A percentile compares a stretch with the other conserved stretches of the same genome.
Conservation (phyloP, 2,329 filamentous ascomycete genomes). For the Trichoderma sp. region DNA sequence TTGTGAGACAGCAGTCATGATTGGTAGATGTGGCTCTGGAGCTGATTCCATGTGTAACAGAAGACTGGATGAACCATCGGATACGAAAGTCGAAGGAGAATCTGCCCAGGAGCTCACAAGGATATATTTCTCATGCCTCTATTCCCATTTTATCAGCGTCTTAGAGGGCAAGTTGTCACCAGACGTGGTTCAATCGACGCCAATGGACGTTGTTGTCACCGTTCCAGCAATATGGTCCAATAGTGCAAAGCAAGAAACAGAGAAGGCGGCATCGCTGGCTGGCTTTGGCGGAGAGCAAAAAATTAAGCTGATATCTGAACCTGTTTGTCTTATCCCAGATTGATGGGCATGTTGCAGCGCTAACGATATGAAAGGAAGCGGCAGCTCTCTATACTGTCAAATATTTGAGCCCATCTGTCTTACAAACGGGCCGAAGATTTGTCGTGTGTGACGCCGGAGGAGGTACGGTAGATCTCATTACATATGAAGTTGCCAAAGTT, state of each 20-base stretch:
- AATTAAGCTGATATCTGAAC: conserved; percentile 53
- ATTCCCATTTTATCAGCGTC: conserved; percentile 50
- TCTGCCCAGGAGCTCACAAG: conserved; percentile 41
- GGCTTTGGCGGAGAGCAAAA: conserved; percentile 45
- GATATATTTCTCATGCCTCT: conserved; percentile 50
- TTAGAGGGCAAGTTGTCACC: conserved; percentile 47
- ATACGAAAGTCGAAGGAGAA: conserved; percentile 37
- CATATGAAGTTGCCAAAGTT: conserved; percentile 50
- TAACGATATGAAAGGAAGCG: conserved; percentile 44
- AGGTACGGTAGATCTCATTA: conserved; percentile 57
- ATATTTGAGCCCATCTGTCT: conserved; percentile 43
- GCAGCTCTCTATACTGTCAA: conserved; percentile 53
- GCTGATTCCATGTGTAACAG: conserved; percentile 28
- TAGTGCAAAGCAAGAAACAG: conserved; percentile 53
- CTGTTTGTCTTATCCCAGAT: conserved; percentile 35
- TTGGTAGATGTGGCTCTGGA: neutral
- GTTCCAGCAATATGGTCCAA: conserved; percentile 63
- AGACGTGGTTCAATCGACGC: conserved; percentile 45
- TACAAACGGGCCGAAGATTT: conserved; percentile 50
- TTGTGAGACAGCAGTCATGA: conserved; percentile 41
- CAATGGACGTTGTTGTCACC: conserved; percentile 57
- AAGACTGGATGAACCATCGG: conserved; percentile 40
- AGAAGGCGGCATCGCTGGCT: conserved; percentile 42
- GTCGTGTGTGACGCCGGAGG: conserved; percentile 58
- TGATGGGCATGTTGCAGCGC: neutral